Evolutionary conservation across 139 green algal species (phyloP).

Genomic region (Zygnema cylindricum): DNA sequence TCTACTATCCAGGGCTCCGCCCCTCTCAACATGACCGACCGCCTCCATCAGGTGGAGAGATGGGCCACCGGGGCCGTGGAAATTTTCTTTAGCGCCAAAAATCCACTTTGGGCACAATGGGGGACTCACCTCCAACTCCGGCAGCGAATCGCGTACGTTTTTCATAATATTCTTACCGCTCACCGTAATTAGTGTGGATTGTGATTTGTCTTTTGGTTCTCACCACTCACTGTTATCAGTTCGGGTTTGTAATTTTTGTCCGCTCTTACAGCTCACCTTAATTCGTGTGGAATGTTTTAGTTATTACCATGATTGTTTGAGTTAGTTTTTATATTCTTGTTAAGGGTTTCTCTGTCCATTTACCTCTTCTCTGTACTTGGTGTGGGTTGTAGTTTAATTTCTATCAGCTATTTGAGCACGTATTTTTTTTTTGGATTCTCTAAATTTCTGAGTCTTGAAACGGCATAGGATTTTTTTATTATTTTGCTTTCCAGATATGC

Average conservation of each 20-base stretch:
- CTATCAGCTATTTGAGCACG: too few species aligned
- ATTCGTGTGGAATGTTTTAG: too few species aligned
- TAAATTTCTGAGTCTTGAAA: too few species aligned
- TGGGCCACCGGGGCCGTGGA: constrained; percentile 53
- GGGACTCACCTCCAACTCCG: constrained; percentile 21
- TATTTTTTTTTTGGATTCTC: too few species aligned
- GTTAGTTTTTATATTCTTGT: too few species aligned
- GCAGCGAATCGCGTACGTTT: constrained; percentile 51
- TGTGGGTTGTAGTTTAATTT: too few species aligned
- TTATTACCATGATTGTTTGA: too few species aligned
- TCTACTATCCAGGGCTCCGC: constrained; percentile 48
- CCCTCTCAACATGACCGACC: constrained; percentile 56
- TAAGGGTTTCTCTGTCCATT: too few species aligned
- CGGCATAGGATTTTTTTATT: too few species aligned
- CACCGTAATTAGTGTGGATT: not conserved
- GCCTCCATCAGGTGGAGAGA: constrained; percentile 46
- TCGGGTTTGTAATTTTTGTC: not conserved
- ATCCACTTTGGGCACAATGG: constrained; percentile 27
- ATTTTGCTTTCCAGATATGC: constrained; percentile 51
- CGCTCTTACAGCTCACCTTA: not conserved
- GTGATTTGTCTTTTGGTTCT: constrained; percentile 16
- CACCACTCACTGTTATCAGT: not conserved
- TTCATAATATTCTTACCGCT: not conserved
- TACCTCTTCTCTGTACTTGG: too few species aligned
- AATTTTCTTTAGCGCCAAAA: constrained; percentile 50